Evolutionary conservation across 192 early-diverging fungal species (phyloP), one percentile per base, ranked within the genome.

Genomic region (Backusella mclennaniae): DNA sequence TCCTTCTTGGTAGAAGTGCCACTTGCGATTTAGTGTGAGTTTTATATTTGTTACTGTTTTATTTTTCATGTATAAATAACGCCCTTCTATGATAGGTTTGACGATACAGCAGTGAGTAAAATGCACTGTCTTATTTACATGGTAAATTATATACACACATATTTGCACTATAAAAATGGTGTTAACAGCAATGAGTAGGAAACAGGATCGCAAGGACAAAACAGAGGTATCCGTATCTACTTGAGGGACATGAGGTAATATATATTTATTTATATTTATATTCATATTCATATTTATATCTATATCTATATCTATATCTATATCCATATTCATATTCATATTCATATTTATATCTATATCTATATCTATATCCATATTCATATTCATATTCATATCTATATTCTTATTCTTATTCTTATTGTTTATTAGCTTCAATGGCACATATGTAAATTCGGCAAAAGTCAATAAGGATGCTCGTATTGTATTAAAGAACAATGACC

Each of bases 41-140:
- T 39, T 19, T 1, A 17, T 33, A 14, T 26, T 1, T 31, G 4
- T 12, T 2, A 33, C 14, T 41, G 3, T 69, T 41, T 39, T 6
- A 36, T 23, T 69, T 23, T 69, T 4, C 38, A 21, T n/a, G 15
- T 33, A 3, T 33, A 33, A 33, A 33, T 33, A 33, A 33, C 33
- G 33, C 33, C 33, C 33, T 33, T 39, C 29, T 35, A 31, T 52
- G 1, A 19, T 15, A 73, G 29, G 19, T 36, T 49, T 17, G 19
- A 56, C n/a, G 29, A 31, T 35, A 21, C 17, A 8, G 53, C 38
- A 19, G 39, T 75, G 12, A 75, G 74, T n/a, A 66, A 66, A 15
- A 46, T 39, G 4, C 74, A 75, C n/a, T 75, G 74, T 67, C 38
- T 67, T 42, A 75, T 75, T 9, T 75, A 75, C 31, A 67, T 75